Base-by-base conservation (phyloP, 2,329 filamentous ascomycete species). In the Monilinia laxa region DNA sequence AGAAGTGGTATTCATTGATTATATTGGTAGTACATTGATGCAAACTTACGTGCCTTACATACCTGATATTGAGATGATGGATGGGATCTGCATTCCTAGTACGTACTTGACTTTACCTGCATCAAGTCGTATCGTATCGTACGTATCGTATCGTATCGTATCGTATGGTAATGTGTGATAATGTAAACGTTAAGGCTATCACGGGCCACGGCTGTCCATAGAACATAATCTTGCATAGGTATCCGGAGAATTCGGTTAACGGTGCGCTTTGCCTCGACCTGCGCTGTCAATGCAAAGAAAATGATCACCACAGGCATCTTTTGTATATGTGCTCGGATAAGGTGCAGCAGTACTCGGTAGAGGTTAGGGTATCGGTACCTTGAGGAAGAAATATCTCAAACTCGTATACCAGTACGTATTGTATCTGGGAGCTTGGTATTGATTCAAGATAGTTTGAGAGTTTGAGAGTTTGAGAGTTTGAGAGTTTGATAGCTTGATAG, bases 221-320 rank as follows among this genome's bases (percentile, higher is more conserved):
- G 38, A 47, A 23, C 45, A 38, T 60, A 60, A 60, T 60, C 58
- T 51, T 60, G 58, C 58, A 60, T 60, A n/a, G n/a, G n/a, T n/a
- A 51, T 51, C 58, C 58, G 45, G 58, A 60, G 45, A 60, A 60
- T 38, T 60, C 58, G 58, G 57, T 14, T 38, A 28, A 25, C 38
- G 49, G 20, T 47, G 5, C 20, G 47, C 20, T 42, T 35, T 35
- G 31, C 31, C 28, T 35, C 20, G 31, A 60, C 18, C n/a, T 49
- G 57, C 42, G 42, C 28, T 23, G 57, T 60, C 57, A 23, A 49
- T 3, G 20, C 58, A 12, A 51, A 38, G 23, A 12, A 25, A 49
- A 51, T 60, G 58, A 60, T 60, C 45, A 60, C 58, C 58, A 23
- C 58, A 60, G 58, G 58, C 58, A 60, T 60, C 20, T 51, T 60